Percentiles rank a stretch among this genome's conserved stretches.
Evolutionary conservation across 225 moss, liverwort and hornwort genomes (phyloP).

Genomic region (Straminergon stramineum): DNA sequence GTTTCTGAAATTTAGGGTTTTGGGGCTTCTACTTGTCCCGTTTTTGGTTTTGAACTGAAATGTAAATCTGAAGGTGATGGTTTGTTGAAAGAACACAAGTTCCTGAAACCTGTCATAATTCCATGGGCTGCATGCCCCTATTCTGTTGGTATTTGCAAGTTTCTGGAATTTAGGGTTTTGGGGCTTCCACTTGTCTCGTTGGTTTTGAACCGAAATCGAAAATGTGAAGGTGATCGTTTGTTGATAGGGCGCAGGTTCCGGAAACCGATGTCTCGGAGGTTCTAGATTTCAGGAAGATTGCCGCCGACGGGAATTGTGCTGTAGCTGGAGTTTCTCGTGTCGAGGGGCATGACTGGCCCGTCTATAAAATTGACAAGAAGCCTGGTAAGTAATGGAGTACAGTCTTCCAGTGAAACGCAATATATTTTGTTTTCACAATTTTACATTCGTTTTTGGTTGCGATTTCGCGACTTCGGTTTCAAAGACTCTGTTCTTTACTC

Average conservation of each 20-base stretch:
- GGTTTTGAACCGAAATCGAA: neutral
- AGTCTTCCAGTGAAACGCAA: neutral
- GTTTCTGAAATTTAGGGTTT: neutral
- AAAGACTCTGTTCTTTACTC: neutral
- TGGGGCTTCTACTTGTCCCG: neutral
- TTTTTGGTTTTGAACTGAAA: neutral
- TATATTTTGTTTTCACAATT: neutral
- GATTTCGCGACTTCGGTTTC: neutral
- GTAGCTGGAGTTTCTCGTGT: constrained; percentile 50
- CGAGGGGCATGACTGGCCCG: constrained; percentile 35
- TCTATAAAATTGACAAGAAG: constrained; percentile 59
- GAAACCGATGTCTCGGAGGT: constrained; percentile 74
- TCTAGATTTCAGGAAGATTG: constrained; percentile 62
- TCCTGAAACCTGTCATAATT: constrained; percentile 8
- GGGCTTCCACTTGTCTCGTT: neutral
- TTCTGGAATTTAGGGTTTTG: neutral
- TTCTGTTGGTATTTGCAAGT: neutral
- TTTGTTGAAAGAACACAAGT: constrained; percentile 3
- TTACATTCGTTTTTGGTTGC: neutral
- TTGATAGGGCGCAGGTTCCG: constrained; percentile 49
- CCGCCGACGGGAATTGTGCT: neutral
- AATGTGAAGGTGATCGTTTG: neutral
- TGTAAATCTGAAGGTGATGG: neutral
- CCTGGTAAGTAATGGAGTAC: constrained; percentile 40
- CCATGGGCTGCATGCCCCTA: neutral